Evolutionary conservation across 1,284 basidiomycete species (phyloP), one percentile per base, ranked within the genome.

Genomic region (Lentinus polychrous): DNA sequence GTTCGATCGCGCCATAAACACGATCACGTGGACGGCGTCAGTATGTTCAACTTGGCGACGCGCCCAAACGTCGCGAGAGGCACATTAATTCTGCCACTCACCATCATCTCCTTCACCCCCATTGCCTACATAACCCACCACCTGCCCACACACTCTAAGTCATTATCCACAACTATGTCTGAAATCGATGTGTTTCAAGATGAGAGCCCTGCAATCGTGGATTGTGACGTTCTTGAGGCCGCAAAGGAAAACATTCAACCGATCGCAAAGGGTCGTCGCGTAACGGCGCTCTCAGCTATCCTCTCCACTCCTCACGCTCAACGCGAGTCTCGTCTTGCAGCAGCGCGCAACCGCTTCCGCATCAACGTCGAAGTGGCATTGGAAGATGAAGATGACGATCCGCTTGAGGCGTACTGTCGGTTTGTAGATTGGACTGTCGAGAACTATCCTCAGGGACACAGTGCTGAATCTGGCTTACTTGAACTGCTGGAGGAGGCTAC

Each of bases 401-500:
- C 78, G 2, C 67, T 83, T 20, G 80, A 80, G 45, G 77, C 76
- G 14, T 83, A 82, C 58, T 74, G 72, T 46, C 68, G 69, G 43
- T 79, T 86, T 57, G 77, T 88, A 43, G 73, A 81, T 52, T 87
- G 84, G 84, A 83, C 81, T 2, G 65, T 84, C 36, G 82, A 84
- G 60, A 81, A 79, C 58, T 83, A 83, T 59, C 78, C 79, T 2
- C 76, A 81, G 49, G 78, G 78, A 32, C 77, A 79, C 57, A 71
- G 82, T 67, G 74, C 81, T 56, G 76, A 87, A 70, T 78, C 86
- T 57, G 87, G 88, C 4, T 73, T 94, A 23, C 72, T 94, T 8
- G 87, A 90, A 24, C 70, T 93, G 17, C 72, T 94, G 11, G 91
- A 94, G 63, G 80, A 84, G 55, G 85, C 87, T 1, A 93, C 91